Base-by-base conservation (phyloP, 495 filamentous ascomycete genomes). In the Pyrenopolyporus hunteri region DNA sequence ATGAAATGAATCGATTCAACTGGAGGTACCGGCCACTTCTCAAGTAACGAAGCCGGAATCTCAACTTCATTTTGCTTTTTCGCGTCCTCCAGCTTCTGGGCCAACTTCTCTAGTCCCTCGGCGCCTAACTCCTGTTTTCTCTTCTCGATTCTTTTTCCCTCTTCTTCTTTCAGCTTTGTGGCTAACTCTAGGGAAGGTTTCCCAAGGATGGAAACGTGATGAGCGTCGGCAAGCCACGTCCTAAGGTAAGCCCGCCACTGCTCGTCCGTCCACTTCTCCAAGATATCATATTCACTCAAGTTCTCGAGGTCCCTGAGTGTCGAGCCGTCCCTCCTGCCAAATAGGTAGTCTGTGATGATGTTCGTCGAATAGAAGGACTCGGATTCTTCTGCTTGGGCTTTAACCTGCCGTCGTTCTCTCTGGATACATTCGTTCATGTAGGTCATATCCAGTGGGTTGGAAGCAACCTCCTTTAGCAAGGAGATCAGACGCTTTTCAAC, bases 1-100 rank as follows among this genome's bases (percentile, higher is more conserved):
- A 96, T 93, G 72, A 98, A 97, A 73, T 97, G 91, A 36, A 96
- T 94, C 0, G 92, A 93, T 5, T 92, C 87, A 0, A 90, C 86
- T 8, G 85, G 82, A 14, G 94, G 95, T 29, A 99, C 89, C 36
- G 82, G 70, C 76, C 95, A 96, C 43, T 86, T 79, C 47, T 86
- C 86, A n/a, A 98, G 76, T 23, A 95, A 69, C 20, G 89, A 83
- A 37, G 84, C 79, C 6, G 91, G 90, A 36, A 94, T 91, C 32
- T 88, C 84, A 69, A 86, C 84, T 67, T 96, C 89, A 64, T 95
- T 96, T 67, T 89, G 85, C 3, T 85, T 83, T 69, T 91, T 94
- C 4, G 91, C 89, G 17, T 80, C 81, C 29, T 93, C 89, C 7
- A 99, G 83, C 74, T 84, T 89, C 45, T 91, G 78, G 17, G 83